Evolutionary conservation across 257 asterid species (phyloP), one percentile per base, ranked within the genome.

Genomic region (Solanum arcanum): DNA sequence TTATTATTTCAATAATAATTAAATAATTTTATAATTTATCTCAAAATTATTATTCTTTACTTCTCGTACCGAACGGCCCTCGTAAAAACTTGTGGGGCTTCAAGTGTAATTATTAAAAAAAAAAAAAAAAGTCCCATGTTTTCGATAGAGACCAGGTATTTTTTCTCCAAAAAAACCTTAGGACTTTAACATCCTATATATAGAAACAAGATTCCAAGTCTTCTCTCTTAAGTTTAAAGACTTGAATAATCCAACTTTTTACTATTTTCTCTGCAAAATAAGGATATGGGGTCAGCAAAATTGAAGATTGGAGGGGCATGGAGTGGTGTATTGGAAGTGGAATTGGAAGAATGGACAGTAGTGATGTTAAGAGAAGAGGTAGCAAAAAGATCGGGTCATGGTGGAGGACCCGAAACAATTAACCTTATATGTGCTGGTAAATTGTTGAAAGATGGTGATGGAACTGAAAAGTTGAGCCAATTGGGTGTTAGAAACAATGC

Each of bases 261-360:
- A 21, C 33, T 75, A 6, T 41, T 39, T 42, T 80, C 42, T 27
- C 25, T 47, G 42, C 85, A 47, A 47, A 75, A 46, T 5, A 80
- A 47, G 64, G 42, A 80, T 5, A 94, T 92, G 95, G 93, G 86
- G 46, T 72, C 86, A 86, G 93, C 91, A 18, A 97, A 97, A 89
- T 88, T 97, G 91, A 93, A 91, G 93, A 91, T 97, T 18, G 99
- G 93, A 68, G 99, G 99, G 87, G 90, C 97, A 27, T 97, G 99
- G 99, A 93, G 95, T 89, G 99, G 99, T 59, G 90, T 93, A 14
- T 62, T 97, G 81, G 99, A 97, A 85, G 90, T 97, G 16, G 95
- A 94, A 46, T 86, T 94, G 46, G 98, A 93, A 9, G 95, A 92
- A 21, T 97, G 98, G 98, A 94, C 98, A 4, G 97, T 95, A 80